A percentile compares a stretch with the other conserved stretches of the same genome.
Conservation (phyloP, 345 rosid species). For the Arabidopsis thaliana region DNA sequence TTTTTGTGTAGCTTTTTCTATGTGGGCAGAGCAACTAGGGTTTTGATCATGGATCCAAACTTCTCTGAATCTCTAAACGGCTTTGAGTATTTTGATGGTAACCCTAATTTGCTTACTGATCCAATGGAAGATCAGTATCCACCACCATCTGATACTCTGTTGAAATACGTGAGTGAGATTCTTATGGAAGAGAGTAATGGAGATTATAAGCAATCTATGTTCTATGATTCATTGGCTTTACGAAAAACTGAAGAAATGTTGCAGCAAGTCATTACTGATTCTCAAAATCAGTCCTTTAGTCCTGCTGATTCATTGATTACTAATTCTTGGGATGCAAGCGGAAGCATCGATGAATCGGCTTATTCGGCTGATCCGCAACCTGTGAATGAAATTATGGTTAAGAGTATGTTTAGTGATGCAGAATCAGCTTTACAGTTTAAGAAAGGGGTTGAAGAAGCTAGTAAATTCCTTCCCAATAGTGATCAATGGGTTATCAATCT, state of each 20-base stretch:
- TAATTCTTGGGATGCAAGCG: conserved; percentile 5
- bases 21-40: conserved; percentile 21
- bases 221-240: conserved; percentile 63
- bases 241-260: conserved; percentile 69
- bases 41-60: conserved; percentile 40
- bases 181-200: conserved; percentile 82
- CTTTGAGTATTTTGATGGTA: conserved; percentile 24
- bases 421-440: conserved; percentile 51
- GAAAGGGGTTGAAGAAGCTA: conserved; percentile 61
- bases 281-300: conserved; percentile 37
- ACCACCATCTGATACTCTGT: conserved; percentile 33
- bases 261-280: conserved; percentile 60
- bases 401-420: conserved; percentile 56
- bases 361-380: conserved; percentile 10
- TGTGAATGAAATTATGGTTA: conserved; percentile 50
- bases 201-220: conserved; percentile 59
- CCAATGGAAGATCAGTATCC: conserved; percentile 5
- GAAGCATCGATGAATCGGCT: conserved; percentile 16
- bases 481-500: conserved; percentile 50
- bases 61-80: not conserved
- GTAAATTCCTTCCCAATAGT: conserved; percentile 68
- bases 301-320: conserved; percentile 40
- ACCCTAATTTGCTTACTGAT: conserved; percentile 25
- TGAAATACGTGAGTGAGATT: conserved; percentile 63
- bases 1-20: not conserved